Evolutionary conservation across 495 filamentous ascomycete species (phyloP), one percentile per base, ranked within the genome.

Genomic region (Penicillium paxilli): DNA sequence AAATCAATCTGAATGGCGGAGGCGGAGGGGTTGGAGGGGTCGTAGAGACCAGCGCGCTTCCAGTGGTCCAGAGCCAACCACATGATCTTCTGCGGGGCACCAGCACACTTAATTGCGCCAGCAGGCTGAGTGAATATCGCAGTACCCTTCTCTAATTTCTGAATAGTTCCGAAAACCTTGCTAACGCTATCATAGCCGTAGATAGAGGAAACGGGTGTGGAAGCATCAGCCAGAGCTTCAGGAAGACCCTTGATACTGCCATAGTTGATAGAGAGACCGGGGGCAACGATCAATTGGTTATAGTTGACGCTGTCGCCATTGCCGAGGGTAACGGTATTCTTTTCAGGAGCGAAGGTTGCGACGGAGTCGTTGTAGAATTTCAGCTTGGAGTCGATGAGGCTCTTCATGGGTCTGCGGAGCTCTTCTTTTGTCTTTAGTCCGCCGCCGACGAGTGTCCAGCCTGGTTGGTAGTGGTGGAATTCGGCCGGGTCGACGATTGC

Each of bases 381-480:
- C 37, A 87, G 73, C 56, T 86, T 84, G 37, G 81, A 67, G 54
- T 86, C 78, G 26, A 87, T 72, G 21, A 87, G 63, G 47, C 67
- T 66, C 11, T 69, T 65, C 33, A 87, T 65, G 5, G 79, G 82
- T 44, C 71, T 70, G 17, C 77, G 77, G 41, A 86, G 72, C 2
- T 80, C 73, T 37, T 83, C 66, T 25, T 82, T 78, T 35, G 70
- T 72, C 61, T 84, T 87, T 40, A 88, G 74, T 12, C 85, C 85
- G 22, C 84, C 83, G 42, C 82, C 84, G 30, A 87, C 85, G 3
- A 88, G 75, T 10, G 85, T 87, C 85, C 85, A 88, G 49, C 85
- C 85, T 2, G 85, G 84, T 66, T 88, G 85, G 70, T 87, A 88
- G 73, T 87, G 79, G 68, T 88, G 85, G 69, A 76, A 83, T 54